phyloP scores from a whole-genome alignment of 768 basidiomycete genomes.

The Tricholoma flavovirens region DNA sequence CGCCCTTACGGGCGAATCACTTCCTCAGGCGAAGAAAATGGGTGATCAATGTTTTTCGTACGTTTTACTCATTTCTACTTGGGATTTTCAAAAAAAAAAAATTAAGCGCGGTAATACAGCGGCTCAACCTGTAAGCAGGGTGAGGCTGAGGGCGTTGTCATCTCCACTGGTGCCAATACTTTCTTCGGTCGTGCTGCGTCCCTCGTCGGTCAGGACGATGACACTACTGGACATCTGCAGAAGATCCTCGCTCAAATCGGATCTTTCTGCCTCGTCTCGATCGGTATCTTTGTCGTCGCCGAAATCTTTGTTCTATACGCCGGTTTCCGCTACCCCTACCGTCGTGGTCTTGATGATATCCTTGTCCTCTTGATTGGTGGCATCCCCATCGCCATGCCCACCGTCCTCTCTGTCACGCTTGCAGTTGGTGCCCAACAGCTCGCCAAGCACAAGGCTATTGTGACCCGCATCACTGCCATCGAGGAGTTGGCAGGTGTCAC shows the following conservation, averaged over 20 bases:
- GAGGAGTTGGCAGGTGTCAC: constrained; percentile 98
- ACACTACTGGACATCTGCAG: constrained; percentile 97
- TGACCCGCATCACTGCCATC: constrained; percentile 99
- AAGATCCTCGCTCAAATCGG: constrained; percentile 98
- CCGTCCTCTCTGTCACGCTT: constrained; percentile 95
- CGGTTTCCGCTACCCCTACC: constrained; percentile 85
- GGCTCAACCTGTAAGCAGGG: constrained; percentile 99
- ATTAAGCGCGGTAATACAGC: constrained; percentile 30
- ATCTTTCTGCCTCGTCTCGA: constrained; percentile 93
- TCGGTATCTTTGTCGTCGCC: constrained; percentile 91
- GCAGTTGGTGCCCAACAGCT: constrained; percentile 98
- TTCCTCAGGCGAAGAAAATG: constrained; percentile 86
- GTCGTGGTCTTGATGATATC: constrained; percentile 94
- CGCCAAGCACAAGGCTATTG: constrained; percentile 98
- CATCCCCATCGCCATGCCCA: constrained; percentile 99
- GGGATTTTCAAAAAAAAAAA: too few relatives aligned
- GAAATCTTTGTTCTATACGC: constrained; percentile 95
- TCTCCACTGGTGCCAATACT: constrained; percentile 95
- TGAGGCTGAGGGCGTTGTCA: constrained; percentile 98
- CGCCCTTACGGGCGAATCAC: constrained; percentile 94
- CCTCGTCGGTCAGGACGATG: constrained; percentile 95
- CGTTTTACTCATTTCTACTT: constrained; percentile 28
- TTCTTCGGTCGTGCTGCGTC: constrained; percentile 99
- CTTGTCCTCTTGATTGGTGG: constrained; percentile 98
- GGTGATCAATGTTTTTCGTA: constrained; percentile 98